Base-by-base conservation (phyloP, 306 rosid species). In the Corylus heterophylla region DNA sequence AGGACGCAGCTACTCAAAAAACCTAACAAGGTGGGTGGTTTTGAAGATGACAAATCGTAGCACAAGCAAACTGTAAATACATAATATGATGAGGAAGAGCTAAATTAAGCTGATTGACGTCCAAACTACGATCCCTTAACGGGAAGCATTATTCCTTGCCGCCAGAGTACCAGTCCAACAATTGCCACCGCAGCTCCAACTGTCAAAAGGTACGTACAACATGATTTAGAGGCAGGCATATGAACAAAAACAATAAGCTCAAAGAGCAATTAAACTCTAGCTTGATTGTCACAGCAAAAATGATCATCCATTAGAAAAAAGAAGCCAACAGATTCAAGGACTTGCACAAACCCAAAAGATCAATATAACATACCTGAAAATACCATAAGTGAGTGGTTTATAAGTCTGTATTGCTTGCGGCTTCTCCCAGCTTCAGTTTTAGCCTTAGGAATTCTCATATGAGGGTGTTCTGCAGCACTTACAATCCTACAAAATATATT, bases 391-490 rank as follows among this genome's bases (percentile, higher is more conserved):
- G 99, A 96, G 56, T 94, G 94, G 77, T 88, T 89, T 68, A 96
- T 45, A 51, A 91, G 89, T 81, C 86, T 84, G 78, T 90, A 90
- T 73, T 91, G 98, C 86, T 93, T 96, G 86, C 97, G 98, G 80
- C 86, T 90, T 90, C 86, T 91, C 56, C 99, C 99, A 9, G 99
- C 97, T 89, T 96, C 99, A 50, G 99, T 96, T 84, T 22, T 22
- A 22, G 22, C 22, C 22, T 96, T 98, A 11, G 99, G 99, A 87
- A 96, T 90, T 88, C 99, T 96, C 82, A 96, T 81, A 85, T 96
- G 99, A 58, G 99, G 99, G 83, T 89, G 98, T 82, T 90, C 97
- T 0, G 98, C 98, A 49, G 98, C 98, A 74, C 82, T 88, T 76
- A 88, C 91, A 14, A 96, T 88, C 54, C 88, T 92, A 55, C 92